phyloP scores from a whole-genome alignment of 108 stramenopile genomes.

The Nitzschia sp. region DNA sequence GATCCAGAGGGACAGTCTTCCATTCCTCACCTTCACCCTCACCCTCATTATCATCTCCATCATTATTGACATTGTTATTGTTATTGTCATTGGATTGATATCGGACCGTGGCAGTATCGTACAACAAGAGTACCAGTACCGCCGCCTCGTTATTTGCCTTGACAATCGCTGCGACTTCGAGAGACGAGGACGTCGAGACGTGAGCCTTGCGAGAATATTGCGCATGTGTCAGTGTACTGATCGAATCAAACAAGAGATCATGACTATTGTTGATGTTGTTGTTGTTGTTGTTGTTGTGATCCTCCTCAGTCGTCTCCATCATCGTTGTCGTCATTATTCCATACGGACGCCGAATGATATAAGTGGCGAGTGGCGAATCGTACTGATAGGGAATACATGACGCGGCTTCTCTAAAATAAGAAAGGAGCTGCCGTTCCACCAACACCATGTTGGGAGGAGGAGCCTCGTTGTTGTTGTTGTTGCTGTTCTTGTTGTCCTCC shows the following conservation, averaged over 20 bases:
- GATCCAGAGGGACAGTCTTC: conserved; percentile 59
- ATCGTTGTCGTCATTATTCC: conserved; percentile 30
- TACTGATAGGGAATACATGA: conserved; percentile 55
- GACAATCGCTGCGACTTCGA: conserved; percentile 61
- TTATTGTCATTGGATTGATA: too few relatives aligned
- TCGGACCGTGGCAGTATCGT: conserved; percentile 43
- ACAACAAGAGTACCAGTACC: conserved; percentile 51
- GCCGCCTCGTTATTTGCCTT: conserved; percentile 25
- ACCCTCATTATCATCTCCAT: too few relatives aligned
- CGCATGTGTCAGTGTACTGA: conserved; percentile 17
- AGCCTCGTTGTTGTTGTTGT: too few relatives aligned
- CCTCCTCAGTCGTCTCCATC: too few relatives aligned
- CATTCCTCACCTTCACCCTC: conserved; percentile 35
- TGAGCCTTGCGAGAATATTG: conserved; percentile 44
- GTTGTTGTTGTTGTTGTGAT: too few relatives aligned
- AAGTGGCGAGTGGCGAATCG: conserved; percentile 47
- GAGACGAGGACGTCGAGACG: conserved; percentile 41
- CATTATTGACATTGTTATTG: too few relatives aligned
- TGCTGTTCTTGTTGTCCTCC: too few relatives aligned
- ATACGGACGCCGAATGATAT: conserved; percentile 59
- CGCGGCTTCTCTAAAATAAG: conserved; percentile 43
- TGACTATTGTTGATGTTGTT: too few relatives aligned
- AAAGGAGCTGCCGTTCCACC: conserved; percentile 25
- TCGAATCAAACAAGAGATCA: conserved; percentile 22
- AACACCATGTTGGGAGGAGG: conserved; percentile 14